Conservation (phyloP, 495 filamentous ascomycete species). For the Astrocystis sublimbata region DNA sequence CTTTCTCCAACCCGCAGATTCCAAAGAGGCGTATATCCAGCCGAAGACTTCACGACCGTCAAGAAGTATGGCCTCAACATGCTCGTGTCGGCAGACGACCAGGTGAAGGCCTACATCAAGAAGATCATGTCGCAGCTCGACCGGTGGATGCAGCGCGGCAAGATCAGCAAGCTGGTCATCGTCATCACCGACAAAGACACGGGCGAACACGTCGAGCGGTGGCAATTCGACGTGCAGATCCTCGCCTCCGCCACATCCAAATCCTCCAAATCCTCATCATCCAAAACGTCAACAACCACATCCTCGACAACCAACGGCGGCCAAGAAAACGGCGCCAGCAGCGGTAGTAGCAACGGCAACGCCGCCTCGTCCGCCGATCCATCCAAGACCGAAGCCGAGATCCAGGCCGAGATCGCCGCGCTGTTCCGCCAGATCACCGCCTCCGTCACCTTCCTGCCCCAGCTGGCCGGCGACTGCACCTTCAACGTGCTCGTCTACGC, state of each 20-base stretch:
- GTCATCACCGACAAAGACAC: constrained; percentile 96
- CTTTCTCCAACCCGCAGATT: constrained; percentile 54
- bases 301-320: constrained; percentile 53
- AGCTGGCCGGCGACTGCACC: constrained; percentile 89
- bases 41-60: constrained; percentile 95
- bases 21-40: constrained; percentile 95
- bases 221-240: constrained; percentile 96
- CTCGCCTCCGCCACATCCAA: constrained; percentile 56
- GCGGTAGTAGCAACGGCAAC: constrained; percentile 2
- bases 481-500: constrained; percentile 99
- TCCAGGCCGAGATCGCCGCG: constrained; percentile 90
- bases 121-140: constrained; percentile 97
- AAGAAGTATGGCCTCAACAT: constrained; percentile 99
- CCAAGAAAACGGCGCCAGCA: constrained; percentile 41
- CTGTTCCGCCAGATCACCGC: constrained; percentile 98
- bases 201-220: constrained; percentile 91
- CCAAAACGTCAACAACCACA: too few relatives aligned
- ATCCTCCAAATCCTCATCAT: constrained; percentile 46
- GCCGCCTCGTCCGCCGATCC: constrained; percentile 37
- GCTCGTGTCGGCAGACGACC: constrained; percentile 93
- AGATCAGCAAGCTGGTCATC: constrained; percentile 94
- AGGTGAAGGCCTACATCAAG: constrained; percentile 98
- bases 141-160: constrained; percentile 93
- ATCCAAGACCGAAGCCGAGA: constrained; percentile 89
- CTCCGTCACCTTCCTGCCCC: constrained; percentile 93